phyloP scores from a whole-genome alignment of 306 rosid genomes.

The Hylodesmum podocarpum region DNA sequence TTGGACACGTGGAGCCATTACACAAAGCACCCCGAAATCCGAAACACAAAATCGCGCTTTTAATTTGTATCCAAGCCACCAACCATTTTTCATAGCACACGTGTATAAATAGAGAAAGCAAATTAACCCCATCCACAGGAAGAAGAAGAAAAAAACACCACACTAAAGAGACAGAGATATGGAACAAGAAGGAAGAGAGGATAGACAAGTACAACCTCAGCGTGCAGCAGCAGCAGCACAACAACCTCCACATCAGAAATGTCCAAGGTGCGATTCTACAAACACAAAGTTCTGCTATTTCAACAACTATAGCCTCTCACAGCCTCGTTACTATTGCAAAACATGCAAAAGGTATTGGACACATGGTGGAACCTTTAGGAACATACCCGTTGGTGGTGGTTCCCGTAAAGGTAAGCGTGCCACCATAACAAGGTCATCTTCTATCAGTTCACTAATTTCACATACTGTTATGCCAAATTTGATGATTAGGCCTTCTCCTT shows the following conservation, averaged over 20 bases:
- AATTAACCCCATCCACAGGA: neutral
- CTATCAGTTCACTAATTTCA: neutral
- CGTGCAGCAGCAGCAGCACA: no score
- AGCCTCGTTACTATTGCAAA: slow-evolving; percentile 64
- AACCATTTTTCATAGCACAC: neutral
- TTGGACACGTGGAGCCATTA: slow-evolving; percentile 18
- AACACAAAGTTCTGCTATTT: slow-evolving; percentile 65
- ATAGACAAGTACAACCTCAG: neutral
- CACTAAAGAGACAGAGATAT: neutral
- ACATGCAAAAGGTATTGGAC: slow-evolving; percentile 66
- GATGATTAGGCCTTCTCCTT: neutral
- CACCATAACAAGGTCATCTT: slow-evolving; percentile 17
- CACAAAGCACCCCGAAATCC: slow-evolving; percentile 1
- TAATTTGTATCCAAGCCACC: slow-evolving; percentile 12
- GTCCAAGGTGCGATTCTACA: slow-evolving; percentile 56
- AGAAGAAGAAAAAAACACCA: neutral
- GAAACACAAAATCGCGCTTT: slow-evolving; percentile 1
- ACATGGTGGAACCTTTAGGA: slow-evolving; percentile 61
- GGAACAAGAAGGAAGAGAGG: slow-evolving; percentile 11
- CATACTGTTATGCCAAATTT: no score
- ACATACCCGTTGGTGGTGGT: slow-evolving; percentile 56
- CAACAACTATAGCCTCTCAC: slow-evolving; percentile 60
- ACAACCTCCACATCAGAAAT: slow-evolving; percentile 22
- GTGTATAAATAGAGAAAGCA: neutral
- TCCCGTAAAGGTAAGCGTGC: slow-evolving; percentile 47